phyloP scores from a whole-genome alignment of 805 yeast genomes.

The Candida manassasensis region DNA sequence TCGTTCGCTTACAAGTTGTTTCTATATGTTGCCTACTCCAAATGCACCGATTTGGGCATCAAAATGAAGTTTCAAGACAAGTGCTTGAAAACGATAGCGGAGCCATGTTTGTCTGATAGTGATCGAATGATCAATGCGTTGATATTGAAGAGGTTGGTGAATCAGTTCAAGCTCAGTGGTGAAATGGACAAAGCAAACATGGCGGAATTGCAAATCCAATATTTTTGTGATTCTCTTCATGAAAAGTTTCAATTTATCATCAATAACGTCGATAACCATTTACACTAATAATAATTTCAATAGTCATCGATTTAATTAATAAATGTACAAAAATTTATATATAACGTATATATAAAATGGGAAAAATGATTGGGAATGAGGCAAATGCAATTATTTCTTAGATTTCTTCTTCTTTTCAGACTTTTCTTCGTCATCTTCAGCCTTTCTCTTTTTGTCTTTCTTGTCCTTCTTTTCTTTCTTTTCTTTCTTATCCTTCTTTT shows the following conservation, averaged over 20 bases:
- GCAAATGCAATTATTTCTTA: constrained; percentile 31
- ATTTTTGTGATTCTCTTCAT: constrained; percentile 5
- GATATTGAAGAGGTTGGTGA: constrained; percentile 14
- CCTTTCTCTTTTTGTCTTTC: constrained; percentile 58
- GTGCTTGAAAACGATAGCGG: constrained; percentile 13
- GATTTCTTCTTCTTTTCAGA: constrained; percentile 47
- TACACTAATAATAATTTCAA: constrained; percentile 1
- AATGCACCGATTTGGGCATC: constrained; percentile 12
- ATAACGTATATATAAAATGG: constrained; percentile 9
- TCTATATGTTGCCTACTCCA: constrained; percentile 12
- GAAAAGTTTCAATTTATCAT: constrained; percentile 9
- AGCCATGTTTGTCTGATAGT: constrained; percentile 12
- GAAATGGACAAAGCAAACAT: constrained; percentile 17
- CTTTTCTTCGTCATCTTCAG: constrained; percentile 33
- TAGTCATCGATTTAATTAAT: constrained; percentile 6
- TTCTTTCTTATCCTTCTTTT: constrained; percentile 46
- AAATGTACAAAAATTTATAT: constrained; percentile 11
- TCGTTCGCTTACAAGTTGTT: constrained; percentile 17
- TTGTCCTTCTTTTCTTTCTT: constrained; percentile 54
- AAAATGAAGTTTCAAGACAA: constrained; percentile 12
- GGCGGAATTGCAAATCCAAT: constrained; percentile 17
- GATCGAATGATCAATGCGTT: constrained; percentile 18
- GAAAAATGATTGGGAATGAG: constrained; percentile 3
- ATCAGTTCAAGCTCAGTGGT: constrained; percentile 12
- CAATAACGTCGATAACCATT: constrained; percentile 5